Evolutionary conservation across 306 rosid genomes (phyloP).

Genomic region (Phaseolus lunatus): DNA sequence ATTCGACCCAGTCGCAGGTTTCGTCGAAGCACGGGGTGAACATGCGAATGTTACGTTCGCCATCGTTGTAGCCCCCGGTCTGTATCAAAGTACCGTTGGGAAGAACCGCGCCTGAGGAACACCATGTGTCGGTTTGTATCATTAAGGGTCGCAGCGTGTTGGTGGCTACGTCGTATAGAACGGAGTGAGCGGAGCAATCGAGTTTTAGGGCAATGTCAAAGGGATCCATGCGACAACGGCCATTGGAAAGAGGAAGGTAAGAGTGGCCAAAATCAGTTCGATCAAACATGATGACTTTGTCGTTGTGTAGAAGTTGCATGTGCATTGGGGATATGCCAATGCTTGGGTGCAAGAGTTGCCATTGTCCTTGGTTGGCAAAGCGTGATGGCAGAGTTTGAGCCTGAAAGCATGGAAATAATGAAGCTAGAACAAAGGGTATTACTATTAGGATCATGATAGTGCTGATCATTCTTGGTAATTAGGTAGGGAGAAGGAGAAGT

Average conservation of each 20-base stretch:
- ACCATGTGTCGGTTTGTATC: constrained; percentile 78
- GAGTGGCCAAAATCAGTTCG: constrained; percentile 81
- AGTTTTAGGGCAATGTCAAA: constrained; percentile 45
- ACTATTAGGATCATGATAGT: constrained; percentile 10
- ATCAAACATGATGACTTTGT: constrained; percentile 73
- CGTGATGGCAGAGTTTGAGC: constrained; percentile 14
- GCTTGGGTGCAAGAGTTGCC: constrained; percentile 67
- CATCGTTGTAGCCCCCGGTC: constrained; percentile 84
- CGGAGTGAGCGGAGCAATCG: constrained; percentile 89
- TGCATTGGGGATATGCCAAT: constrained; percentile 88
- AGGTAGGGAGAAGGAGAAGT: constrained; percentile 17
- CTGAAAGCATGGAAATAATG: background rate
- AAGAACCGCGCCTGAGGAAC: constrained; percentile 80
- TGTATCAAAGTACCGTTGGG: constrained; percentile 77
- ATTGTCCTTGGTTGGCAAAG: constrained; percentile 53
- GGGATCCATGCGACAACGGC: constrained; percentile 51
- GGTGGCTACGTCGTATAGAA: constrained; percentile 58
- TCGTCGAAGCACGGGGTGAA: constrained; percentile 67
- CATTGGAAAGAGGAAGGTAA: constrained; percentile 58
- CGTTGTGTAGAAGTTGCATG: constrained; percentile 73
- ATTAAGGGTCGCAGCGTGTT: constrained; percentile 67
- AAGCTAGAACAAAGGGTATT: constrained; percentile 37
- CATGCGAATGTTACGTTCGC: constrained; percentile 58
- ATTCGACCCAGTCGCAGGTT: constrained; percentile 77
- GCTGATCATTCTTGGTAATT: constrained; percentile 42